A percentile compares a stretch with the other conserved stretches of the same genome.
These are phyloP conservation scores for Beta vulgaris DNA, from an alignment of 148 eudicot species.

Conservation along the genomic window DNA sequence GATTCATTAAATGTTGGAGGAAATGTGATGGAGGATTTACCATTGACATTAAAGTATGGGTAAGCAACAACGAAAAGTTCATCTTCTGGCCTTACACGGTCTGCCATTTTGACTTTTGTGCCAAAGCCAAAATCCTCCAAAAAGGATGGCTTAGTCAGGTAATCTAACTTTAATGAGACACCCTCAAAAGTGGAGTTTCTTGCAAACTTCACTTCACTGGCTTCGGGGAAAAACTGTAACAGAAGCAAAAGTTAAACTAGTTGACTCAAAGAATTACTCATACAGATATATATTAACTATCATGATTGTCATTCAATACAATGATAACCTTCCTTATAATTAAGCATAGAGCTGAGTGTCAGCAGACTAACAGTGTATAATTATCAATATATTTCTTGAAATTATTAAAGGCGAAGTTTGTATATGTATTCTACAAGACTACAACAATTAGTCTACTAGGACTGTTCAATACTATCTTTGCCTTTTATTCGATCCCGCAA, in stretches of 20 bases:
- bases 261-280: neutral
- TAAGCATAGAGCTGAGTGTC: neutral
- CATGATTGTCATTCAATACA: neutral
- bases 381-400: neutral
- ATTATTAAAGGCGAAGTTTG: no score
- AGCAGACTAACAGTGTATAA: neutral
- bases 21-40: constrained; percentile 38
- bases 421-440: no score
- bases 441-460: no score
- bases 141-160: constrained; percentile 89
- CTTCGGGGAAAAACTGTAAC: constrained; percentile 94
- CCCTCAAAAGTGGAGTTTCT: constrained; percentile 74
- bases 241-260: constrained; percentile 14
- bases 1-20: constrained; percentile 2
- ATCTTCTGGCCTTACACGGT: constrained; percentile 87
- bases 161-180: constrained; percentile 85
- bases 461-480: no score
- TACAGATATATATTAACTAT: neutral
- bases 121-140: constrained; percentile 88
- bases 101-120: constrained; percentile 77
- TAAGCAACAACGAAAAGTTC: constrained; percentile 85
- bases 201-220: constrained; percentile 83
- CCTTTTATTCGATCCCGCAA: no score
- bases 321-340: neutral
- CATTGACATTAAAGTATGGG: constrained; percentile 92